Evolutionary conservation across 768 basidiomycete species (phyloP).

Genomic region (Tylopilus subfusipes): DNA sequence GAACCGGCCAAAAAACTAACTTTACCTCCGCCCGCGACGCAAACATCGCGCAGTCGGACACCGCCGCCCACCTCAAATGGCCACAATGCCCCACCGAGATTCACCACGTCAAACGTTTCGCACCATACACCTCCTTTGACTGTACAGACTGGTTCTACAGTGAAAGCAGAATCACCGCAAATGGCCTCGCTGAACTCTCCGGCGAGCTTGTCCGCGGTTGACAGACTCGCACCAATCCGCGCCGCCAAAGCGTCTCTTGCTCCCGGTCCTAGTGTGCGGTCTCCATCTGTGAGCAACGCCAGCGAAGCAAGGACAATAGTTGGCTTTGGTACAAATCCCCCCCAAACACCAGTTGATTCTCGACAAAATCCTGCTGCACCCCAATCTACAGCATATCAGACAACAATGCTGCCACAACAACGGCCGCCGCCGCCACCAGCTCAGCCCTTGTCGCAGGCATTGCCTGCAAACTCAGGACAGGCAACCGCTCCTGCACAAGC

Average conservation of each 20-base stretch:
- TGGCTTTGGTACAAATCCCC: neutral
- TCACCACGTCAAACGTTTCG: neutral
- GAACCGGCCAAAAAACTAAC: neutral
- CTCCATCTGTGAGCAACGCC: slow-evolving; percentile 5
- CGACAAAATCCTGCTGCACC: neutral
- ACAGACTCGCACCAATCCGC: slow-evolving; percentile 34
- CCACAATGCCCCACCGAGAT: neutral
- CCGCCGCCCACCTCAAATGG: neutral
- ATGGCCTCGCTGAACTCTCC: slow-evolving; percentile 9
- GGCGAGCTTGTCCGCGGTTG: slow-evolving; percentile 2
- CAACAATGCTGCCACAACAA: neutral
- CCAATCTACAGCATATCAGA: neutral
- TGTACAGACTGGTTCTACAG: slow-evolving; percentile 9
- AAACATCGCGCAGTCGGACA: neutral
- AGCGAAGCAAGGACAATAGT: neutral
- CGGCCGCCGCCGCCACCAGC: neutral
- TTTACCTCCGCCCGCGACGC: neutral
- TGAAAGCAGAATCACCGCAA: slow-evolving; percentile 21
- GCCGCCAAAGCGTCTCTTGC: slow-evolving; percentile 29
- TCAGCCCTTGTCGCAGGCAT: slow-evolving; percentile 1
- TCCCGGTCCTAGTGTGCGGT: slow-evolving; percentile 5
- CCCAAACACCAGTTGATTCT: neutral
- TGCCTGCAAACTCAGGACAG: slow-evolving; percentile 1
- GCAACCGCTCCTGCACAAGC: slow-evolving; percentile 2
- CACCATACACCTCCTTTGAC: neutral